Evolutionary conservation across 352 stramenopile genomes (phyloP).

Genomic region (Thalassiosira oceanica): DNA sequence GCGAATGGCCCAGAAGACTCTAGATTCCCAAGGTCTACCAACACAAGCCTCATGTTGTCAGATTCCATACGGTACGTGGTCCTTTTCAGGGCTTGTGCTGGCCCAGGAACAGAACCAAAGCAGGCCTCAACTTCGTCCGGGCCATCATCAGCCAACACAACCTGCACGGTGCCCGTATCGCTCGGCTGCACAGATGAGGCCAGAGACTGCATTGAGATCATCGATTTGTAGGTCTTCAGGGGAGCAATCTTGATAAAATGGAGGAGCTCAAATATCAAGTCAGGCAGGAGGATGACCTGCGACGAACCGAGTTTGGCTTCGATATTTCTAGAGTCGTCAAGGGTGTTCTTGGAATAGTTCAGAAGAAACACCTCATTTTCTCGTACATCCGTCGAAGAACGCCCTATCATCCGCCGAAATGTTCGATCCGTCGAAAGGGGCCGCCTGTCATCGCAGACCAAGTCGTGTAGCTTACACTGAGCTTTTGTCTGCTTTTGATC

Average conservation of each 20-base stretch:
- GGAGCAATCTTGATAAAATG: constrained; percentile 55
- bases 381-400: constrained; percentile 28
- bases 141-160: constrained; percentile 37
- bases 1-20: constrained; percentile 44
- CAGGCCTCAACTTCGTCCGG: constrained; percentile 42
- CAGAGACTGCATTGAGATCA: constrained; percentile 1
- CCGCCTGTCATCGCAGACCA: constrained; percentile 73
- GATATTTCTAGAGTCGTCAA: constrained; percentile 49
- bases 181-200: constrained; percentile 10
- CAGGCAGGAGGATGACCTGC: constrained; percentile 74
- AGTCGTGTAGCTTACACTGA: constrained; percentile 65
- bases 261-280: constrained; percentile 73
- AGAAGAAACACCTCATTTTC: constrained; percentile 70
- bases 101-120: constrained; percentile 14
- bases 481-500: constrained; percentile 57
- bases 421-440: constrained; percentile 30
- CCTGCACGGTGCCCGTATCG: constrained; percentile 17
- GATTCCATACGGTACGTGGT: constrained; percentile 57
- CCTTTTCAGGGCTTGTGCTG: constrained; percentile 44
- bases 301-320: constrained; percentile 73
- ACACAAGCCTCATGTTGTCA: constrained; percentile 54
- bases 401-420: constrained; percentile 69
- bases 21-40: constrained; percentile 56
- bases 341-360: constrained; percentile 60
- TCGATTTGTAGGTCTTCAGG: constrained; percentile 1